Evolutionary conservation across 441 rosid species (phyloP).

Genomic region (Erodium trifolium): DNA sequence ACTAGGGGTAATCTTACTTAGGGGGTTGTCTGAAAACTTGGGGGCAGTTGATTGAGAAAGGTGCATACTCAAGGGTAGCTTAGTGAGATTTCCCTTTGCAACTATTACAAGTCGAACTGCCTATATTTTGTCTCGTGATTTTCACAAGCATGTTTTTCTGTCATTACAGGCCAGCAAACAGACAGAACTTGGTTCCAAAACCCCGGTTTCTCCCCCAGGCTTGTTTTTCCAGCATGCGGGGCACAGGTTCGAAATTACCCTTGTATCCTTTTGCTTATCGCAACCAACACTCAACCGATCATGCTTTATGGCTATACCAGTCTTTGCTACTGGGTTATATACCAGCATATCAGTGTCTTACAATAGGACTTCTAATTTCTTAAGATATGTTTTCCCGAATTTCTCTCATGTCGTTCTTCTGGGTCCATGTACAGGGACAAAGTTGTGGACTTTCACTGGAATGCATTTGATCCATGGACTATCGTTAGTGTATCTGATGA

Average conservation of each 20-base stretch:
- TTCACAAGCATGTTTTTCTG: not conserved
- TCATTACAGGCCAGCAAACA: slow-evolving; percentile 56
- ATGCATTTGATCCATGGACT: no score
- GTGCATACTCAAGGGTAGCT: no score
- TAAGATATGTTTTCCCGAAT: not conserved
- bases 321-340: no score
- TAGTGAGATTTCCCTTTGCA: no score
- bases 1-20: no score
- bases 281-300: not conserved
- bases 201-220: slow-evolving; percentile 64
- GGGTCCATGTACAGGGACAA: slow-evolving; percentile 53
- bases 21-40: no score
- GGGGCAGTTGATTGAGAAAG: no score
- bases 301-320: not conserved
- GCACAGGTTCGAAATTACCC: slow-evolving; percentile 47
- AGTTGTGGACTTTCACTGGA: not conserved
- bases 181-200: slow-evolving; percentile 40
- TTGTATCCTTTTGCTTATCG: no score
- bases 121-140: not conserved
- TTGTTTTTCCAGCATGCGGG: slow-evolving; percentile 99
- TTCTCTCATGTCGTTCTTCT: not conserved
- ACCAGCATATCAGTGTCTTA: not conserved
- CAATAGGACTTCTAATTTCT: not conserved
- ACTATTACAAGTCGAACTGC: no score
- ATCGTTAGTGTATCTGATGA: no score